Evolutionary conservation across 306 rosid species (phyloP).

Genomic region (Ceratonia siliqua): DNA sequence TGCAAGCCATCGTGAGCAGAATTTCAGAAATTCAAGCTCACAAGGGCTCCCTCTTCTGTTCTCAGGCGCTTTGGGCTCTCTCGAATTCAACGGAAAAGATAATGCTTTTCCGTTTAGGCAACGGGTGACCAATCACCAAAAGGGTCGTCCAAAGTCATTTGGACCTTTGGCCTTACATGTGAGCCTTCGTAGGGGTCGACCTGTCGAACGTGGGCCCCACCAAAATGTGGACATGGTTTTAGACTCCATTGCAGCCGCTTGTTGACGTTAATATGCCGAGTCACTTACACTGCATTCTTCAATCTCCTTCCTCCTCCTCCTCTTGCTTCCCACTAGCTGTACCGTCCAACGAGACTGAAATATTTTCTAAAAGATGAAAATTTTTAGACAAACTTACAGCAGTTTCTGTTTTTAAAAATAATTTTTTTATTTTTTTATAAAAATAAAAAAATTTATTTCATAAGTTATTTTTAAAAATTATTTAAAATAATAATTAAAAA

Average conservation of each 20-base stretch:
- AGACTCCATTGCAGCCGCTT: not conserved
- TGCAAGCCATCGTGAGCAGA: slow-evolving; percentile 67
- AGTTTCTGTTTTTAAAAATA: no score
- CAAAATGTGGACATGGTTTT: not conserved
- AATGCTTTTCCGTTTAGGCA: not conserved
- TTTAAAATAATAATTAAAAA: no score
- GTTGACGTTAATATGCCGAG: not conserved
- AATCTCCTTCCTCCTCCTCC: not conserved
- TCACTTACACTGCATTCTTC: not conserved
- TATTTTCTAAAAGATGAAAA: no score
- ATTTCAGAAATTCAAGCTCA: slow-evolving; percentile 21
- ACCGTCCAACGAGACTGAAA: no score
- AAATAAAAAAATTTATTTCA: no score
- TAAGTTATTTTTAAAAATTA: no score
- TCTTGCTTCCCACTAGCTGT: not conserved
- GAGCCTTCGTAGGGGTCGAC: not conserved
- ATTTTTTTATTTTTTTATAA: no score
- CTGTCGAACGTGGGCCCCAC: not conserved
- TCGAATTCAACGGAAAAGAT: not conserved
- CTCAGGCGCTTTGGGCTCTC: not conserved
- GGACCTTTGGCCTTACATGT: not conserved
- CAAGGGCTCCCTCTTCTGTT: slow-evolving; percentile 20
- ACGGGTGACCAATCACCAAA: not conserved
- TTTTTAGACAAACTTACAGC: no score
- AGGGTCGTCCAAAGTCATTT: no score